Base-by-base conservation (phyloP, 495 filamentous ascomycete species). In the Podospora pseudopauciseta region DNA sequence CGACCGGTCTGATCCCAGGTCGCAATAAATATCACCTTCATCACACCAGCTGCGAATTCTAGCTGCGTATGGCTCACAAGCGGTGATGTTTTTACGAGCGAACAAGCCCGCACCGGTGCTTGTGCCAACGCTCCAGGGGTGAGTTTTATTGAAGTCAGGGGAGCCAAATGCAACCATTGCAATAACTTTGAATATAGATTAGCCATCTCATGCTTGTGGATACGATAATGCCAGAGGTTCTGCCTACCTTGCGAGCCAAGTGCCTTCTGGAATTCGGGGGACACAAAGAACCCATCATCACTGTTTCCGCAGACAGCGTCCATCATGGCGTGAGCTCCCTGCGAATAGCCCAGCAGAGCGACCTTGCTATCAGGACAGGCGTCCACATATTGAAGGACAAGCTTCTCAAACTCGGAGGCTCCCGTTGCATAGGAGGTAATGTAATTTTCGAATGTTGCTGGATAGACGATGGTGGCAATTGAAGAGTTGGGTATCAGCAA, bases 281-380 rank as follows among this genome's bases (percentile, higher is more conserved):
- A 5, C 15, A 63, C 61, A 20, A 18, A 32, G 32, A 19, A 63
- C 1, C 5, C 18, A 7, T 63, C 65, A 27, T 18, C 23, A 5
- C 26, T 27, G 23, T 9, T 61, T 6, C 65, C 65, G 15, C 65
- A 67, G 18, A 67, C 13, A 23, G 65, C 60, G n/a, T 67, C 65
- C 65, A 67, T 67, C 58, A 67, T 15, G 1, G 65, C 58, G 13
- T 67, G 65, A 15, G 59, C 65, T 3, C 65, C 74, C 69, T 77
- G 75, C 1, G 73, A 75, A 62, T 77, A 77, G 11, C 75, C 75
- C 60, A 77, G 13, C 44, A 77, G 58, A 1, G 70, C 75, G 54
- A 77, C 72, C 70, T 74, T 75, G 32, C 62, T 68, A 34, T 64
- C 63, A n/a, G 73, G 71, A 54, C 75, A 77, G 23, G 58, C 62